Conservation (phyloP, 2,329 filamentous ascomycete genomes). For the Biscogniauxia marginata region DNA sequence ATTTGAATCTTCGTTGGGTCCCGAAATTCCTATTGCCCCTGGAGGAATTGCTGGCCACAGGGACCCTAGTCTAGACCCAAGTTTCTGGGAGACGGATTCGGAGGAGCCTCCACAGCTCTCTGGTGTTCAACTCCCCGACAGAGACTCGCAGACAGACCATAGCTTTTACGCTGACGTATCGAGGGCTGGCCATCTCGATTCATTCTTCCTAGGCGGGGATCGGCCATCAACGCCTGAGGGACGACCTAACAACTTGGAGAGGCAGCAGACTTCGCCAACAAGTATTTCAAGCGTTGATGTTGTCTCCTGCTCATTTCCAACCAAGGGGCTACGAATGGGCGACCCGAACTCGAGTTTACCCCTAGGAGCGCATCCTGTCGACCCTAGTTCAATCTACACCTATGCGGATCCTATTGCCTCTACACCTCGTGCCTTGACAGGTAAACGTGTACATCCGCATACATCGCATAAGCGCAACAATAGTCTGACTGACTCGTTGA, state of each 20-base stretch:
- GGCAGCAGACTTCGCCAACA: conserved; percentile 48
- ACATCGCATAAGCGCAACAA: conserved; percentile 77
- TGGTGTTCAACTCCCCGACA: conserved; percentile 33
- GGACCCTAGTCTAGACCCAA: conserved; percentile 54
- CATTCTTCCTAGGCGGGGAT: conserved; percentile 40
- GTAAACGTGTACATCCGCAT: conserved; percentile 58
- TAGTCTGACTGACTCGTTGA: conserved; percentile 81
- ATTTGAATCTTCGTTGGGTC: conserved; percentile 58
- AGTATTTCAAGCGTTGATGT: conserved; percentile 61
- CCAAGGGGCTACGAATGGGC: conserved; percentile 44
- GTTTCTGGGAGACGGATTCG: conserved; percentile 50
- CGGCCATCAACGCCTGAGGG: conserved; percentile 50
- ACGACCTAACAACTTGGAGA: conserved; percentile 28
- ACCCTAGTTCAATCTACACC: conserved; percentile 48
- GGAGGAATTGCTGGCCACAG: conserved; percentile 69
- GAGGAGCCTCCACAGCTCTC: conserved; percentile 46
- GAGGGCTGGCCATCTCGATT: conserved; percentile 48
- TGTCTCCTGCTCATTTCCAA: conserved; percentile 63
- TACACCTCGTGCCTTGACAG: conserved; percentile 56
- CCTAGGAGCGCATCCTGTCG: conserved; percentile 55
- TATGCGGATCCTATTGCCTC: conserved; percentile 52
- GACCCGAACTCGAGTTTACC: conserved; percentile 42
- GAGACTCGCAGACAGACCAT: conserved; percentile 27
- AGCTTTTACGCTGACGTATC: conserved; percentile 49
- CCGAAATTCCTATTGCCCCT: conserved; percentile 68